A percentile compares a stretch with the other conserved stretches of the same genome.
These are phyloP conservation scores for Irpex sp. DNA, from an alignment of 1,284 basidiomycete species.

Conservation along the genomic window DNA sequence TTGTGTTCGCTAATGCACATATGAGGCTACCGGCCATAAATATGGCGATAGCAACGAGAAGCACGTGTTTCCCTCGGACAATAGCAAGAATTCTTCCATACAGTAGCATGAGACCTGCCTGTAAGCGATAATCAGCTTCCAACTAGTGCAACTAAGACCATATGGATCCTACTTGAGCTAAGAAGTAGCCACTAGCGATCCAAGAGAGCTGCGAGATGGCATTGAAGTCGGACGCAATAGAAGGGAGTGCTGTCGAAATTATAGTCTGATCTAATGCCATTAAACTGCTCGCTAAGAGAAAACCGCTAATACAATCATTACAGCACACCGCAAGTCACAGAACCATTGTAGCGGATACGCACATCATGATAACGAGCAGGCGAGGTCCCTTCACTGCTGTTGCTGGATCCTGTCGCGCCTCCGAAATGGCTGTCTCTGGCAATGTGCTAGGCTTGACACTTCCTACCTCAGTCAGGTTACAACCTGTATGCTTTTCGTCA, in stretches of 20 bases:
- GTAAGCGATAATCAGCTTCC: not conserved
- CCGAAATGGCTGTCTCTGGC: too few species aligned
- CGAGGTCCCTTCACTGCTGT: not conserved
- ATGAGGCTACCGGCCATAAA: conserved; percentile 2
- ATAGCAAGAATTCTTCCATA: conserved; percentile 4
- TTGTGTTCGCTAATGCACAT: conserved; percentile 1
- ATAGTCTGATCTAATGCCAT: not conserved
- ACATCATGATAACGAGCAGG: not conserved
- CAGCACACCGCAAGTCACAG: not conserved
- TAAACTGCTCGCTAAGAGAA: not conserved
- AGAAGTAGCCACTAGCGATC: not conserved
- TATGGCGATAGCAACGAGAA: not conserved
- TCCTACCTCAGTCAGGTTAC: too few species aligned
- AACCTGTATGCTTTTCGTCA: too few species aligned
- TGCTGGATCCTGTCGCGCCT: too few species aligned
- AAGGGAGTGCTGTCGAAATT: not conserved
- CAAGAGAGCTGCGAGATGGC: not conserved
- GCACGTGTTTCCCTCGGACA: not conserved
- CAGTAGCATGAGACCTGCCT: conserved; percentile 4
- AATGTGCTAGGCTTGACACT: too few species aligned
- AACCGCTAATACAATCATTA: not conserved
- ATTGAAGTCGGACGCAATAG: not conserved
- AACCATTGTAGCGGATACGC: not conserved
- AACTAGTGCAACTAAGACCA: not conserved
- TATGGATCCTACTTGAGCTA: not conserved